Evolutionary conservation across 2,329 filamentous ascomycete species (phyloP), one percentile per base, ranked within the genome.

Genomic region (Decorospora gaudefroyi): DNA sequence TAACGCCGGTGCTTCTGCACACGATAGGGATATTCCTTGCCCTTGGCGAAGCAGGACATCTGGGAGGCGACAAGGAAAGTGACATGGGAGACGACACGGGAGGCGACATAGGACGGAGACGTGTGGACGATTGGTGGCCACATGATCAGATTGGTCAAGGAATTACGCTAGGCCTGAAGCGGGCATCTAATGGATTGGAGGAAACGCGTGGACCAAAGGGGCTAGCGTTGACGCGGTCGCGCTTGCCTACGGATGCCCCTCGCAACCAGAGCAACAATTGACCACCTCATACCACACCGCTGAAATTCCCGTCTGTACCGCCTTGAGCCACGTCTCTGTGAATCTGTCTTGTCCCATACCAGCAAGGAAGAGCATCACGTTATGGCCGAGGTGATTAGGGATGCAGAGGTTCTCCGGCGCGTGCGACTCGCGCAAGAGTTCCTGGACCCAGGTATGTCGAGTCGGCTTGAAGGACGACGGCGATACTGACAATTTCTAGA

Each of bases 361-460:
- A 33, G 16, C 30, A 21, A 33, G 10, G 12, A 31, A 36, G 56
- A 21, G 43, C n/a, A n/a, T n/a, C n/a, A n/a, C n/a, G n/a, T n/a
- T n/a, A 69, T 69, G 66, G 40, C 59, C 35, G 63, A 65, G 36
- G 48, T 58, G 12, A 62, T 95, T 62, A 83, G 86, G 72, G 91
- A 96, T 78, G 88, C 93, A 72, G 89, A 86, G 56, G 84, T 86
- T 61, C 82, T 84, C 61, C 86, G 95, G 75, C 88, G 90, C 63
- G 83, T 96, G 70, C 87, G 90, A 62, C 83, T 87, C 54, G 90
- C 90, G n/a, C 82, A 87, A 62, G 91, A 96, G 70, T 96, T 97
- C 66, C 83, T 97, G 29, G 92, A 96, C 76, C 92, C 92, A 49
- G 85, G 90, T 96, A 81, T 64, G 85, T 72, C 30, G 6, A 2